Conservation (phyloP, 306 rosid species). For the Trifolium subterraneum region DNA sequence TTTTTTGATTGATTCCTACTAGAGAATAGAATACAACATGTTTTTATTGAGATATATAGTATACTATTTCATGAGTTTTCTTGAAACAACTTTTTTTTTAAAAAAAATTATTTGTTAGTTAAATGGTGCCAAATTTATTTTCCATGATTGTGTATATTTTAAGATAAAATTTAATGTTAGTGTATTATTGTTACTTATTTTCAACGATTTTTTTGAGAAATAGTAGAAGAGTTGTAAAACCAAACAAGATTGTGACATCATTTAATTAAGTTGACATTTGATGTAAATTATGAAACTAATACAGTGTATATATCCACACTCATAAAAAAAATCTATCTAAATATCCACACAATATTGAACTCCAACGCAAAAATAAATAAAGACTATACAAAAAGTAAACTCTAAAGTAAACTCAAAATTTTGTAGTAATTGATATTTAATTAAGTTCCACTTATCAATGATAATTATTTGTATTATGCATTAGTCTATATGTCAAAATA, state of each 20-base stretch:
- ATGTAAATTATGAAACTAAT: neutral
- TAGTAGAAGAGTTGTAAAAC: neutral
- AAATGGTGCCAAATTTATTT: neutral
- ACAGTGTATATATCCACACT: too few relatives aligned
- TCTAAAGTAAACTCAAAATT: neutral
- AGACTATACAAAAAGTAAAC: neutral
- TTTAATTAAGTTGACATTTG: neutral
- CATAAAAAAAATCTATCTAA: too few relatives aligned
- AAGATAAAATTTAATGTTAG: neutral
- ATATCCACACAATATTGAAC: neutral
- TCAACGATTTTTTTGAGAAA: neutral
- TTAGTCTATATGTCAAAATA: neutral
- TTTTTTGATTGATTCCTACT: neutral
- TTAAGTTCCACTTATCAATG: neutral
- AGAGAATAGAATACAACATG: neutral
- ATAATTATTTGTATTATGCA: neutral
- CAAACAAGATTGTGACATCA: constrained; percentile 18
- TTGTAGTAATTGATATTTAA: neutral
- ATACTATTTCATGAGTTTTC: neutral
- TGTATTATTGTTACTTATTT: neutral
- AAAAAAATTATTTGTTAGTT: neutral
- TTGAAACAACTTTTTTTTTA: neutral
- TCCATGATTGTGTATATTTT: neutral
- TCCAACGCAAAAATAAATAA: neutral
- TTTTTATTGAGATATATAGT: neutral